Conservation (phyloP, 257 asterid genomes). For the Nicotiana sylvestris region DNA sequence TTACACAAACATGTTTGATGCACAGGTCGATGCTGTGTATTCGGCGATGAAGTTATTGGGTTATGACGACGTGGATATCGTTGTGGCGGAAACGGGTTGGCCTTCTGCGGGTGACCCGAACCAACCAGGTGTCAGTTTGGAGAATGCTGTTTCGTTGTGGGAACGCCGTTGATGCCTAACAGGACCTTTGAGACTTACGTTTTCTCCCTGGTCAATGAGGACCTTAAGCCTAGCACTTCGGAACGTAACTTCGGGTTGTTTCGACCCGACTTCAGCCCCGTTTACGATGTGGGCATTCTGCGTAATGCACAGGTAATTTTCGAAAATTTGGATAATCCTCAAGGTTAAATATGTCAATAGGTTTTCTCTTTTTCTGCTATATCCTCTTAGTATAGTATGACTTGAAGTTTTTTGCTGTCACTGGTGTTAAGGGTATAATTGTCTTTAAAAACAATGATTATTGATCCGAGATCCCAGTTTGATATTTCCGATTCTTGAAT, state of each 20-base stretch:
- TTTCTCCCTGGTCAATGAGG: constrained; percentile 29
- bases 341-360: neutral
- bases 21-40: constrained; percentile 44
- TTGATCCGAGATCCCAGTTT: constrained; percentile 33
- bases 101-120: constrained; percentile 41
- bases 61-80: constrained; percentile 28
- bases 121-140: constrained; percentile 31
- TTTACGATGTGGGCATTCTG: constrained; percentile 18
- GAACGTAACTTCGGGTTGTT: constrained; percentile 22
- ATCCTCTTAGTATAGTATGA: constrained; percentile 23
- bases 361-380: constrained; percentile 29
- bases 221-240: constrained; percentile 18
- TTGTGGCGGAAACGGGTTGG: constrained; percentile 53
- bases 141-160: constrained; percentile 35
- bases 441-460: constrained; percentile 28
- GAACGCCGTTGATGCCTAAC: constrained; percentile 51
- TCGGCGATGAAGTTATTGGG: constrained; percentile 34
- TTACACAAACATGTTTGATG: constrained; percentile 47
- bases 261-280: constrained; percentile 15
- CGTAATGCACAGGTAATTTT: neutral
- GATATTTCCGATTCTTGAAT: constrained; percentile 46
- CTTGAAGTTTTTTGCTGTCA: constrained; percentile 28
- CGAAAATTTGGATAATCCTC: neutral
- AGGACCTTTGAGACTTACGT: constrained; percentile 41
- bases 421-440: constrained; percentile 32